A percentile compares a stretch with the other conserved stretches of the same genome.
These are phyloP conservation scores for Podaxis pistillaris DNA, from an alignment of 768 basidiomycete species.

Conservation along the genomic window DNA sequence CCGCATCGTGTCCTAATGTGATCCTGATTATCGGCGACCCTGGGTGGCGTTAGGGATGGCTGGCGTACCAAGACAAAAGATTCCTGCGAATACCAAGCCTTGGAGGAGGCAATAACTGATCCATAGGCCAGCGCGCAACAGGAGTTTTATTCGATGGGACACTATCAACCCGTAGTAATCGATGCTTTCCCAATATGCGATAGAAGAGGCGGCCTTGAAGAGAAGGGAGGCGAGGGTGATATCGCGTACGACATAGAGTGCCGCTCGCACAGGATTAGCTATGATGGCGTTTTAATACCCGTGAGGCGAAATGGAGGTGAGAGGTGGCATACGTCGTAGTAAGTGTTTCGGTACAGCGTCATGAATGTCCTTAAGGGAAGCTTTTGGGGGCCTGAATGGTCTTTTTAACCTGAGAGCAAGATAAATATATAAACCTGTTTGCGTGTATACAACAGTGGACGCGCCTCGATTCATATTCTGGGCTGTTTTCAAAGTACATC, in stretches of 20 bases:
- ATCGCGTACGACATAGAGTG: conserved; percentile 44
- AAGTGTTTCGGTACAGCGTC: conserved; percentile 55
- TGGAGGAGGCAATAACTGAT: conserved; percentile 49
- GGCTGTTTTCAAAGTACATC: conserved; percentile 33
- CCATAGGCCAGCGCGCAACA: conserved; percentile 40
- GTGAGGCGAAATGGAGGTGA: neutral
- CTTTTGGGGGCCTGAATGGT: conserved; percentile 48
- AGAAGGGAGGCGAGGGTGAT: conserved; percentile 39
- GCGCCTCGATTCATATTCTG: conserved; percentile 41
- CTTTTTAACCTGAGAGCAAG: conserved; percentile 31
- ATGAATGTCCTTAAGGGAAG: conserved; percentile 52
- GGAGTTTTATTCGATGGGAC: conserved; percentile 26
- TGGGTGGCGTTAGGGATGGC: neutral
- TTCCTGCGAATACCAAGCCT: conserved; percentile 47
- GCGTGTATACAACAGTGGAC: neutral
- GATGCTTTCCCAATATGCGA: conserved; percentile 36
- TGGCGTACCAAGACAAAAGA: conserved; percentile 49
- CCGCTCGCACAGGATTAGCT: conserved; percentile 39
- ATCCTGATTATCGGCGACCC: neutral
- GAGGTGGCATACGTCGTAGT: conserved; percentile 33
- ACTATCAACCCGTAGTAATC: conserved; percentile 39
- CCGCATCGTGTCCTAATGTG: conserved; percentile 41
- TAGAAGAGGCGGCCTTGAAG: conserved; percentile 42
- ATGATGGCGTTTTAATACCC: neutral
- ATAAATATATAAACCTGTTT: neutral